phyloP scores from a whole-genome alignment of 148 eudicot species.

The Cornus florida region DNA sequence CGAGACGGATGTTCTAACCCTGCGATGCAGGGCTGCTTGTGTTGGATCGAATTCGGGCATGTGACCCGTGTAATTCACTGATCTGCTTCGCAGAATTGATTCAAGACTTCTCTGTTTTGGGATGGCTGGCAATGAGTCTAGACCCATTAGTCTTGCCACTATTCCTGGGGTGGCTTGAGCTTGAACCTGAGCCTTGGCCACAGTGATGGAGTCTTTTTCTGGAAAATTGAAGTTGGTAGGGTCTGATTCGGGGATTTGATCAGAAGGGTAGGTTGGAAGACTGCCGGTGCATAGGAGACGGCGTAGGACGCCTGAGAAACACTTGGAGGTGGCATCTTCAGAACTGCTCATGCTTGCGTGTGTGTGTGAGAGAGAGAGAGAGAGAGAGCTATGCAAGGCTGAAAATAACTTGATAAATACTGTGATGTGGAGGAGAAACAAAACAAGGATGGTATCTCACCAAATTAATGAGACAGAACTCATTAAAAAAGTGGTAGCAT shows the following conservation, averaged over 20 bases:
- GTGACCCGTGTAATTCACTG: conserved; percentile 39
- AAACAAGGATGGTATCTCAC: too few species aligned
- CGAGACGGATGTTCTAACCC: conserved; percentile 42
- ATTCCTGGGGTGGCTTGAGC: conserved; percentile 38
- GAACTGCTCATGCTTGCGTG: conserved; percentile 12
- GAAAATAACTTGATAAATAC: background rate
- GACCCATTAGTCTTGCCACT: conserved; percentile 67
- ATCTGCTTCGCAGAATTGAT: conserved; percentile 50
- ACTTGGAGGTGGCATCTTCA: conserved; percentile 17
- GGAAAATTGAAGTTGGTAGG: background rate
- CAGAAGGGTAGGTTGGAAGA: conserved; percentile 42
- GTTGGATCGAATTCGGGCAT: conserved; percentile 35
- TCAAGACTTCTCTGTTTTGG: conserved; percentile 20
- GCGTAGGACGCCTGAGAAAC: conserved; percentile 40
- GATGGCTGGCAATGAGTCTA: conserved; percentile 46
- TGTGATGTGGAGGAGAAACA: background rate
- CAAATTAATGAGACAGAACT: too few species aligned
- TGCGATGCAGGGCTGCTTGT: conserved; percentile 26
- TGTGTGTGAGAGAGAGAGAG: background rate
- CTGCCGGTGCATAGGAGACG: conserved; percentile 35
- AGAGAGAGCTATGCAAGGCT: background rate
- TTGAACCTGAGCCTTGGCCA: background rate
- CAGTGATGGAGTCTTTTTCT: background rate
- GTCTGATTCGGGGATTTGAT: background rate
- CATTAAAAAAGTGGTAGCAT: too few species aligned